Percentiles rank a stretch among this genome's conserved stretches.
These are phyloP conservation scores for Kodamaea anthophila DNA, from an alignment of 1,139 yeast species.

Conservation along the genomic window DNA sequence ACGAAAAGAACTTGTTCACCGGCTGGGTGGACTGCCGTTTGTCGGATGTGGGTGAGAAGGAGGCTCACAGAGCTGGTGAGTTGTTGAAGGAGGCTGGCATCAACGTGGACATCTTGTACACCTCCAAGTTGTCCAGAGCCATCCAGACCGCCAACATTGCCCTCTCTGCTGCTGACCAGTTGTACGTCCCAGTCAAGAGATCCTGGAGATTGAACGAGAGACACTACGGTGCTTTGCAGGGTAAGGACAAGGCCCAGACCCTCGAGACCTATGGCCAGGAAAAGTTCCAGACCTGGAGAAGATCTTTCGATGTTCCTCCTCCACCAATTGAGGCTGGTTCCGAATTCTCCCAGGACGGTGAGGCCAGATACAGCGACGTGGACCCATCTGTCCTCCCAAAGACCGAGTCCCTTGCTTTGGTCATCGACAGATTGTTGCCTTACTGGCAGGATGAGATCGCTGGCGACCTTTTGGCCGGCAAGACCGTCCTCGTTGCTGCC, in stretches of 20 bases:
- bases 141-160: slow-evolving; percentile 98
- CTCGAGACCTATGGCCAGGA: slow-evolving; percentile 84
- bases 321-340: slow-evolving; percentile 77
- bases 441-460: slow-evolving; percentile 96
- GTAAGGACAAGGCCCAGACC: slow-evolving; percentile 95
- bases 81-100: slow-evolving; percentile 82
- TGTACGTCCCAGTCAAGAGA: slow-evolving; percentile 90
- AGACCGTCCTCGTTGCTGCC: slow-evolving; percentile 91
- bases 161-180: slow-evolving; percentile 79
- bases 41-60: slow-evolving; percentile 78
- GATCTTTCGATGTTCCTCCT: slow-evolving; percentile 96
- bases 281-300: slow-evolving; percentile 95
- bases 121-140: slow-evolving; percentile 91
- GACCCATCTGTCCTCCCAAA: slow-evolving; percentile 85
- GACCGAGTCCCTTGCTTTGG: slow-evolving; percentile 92
- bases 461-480: slow-evolving; percentile 74
- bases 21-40: slow-evolving; percentile 98
- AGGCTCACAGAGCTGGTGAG: slow-evolving; percentile 92
- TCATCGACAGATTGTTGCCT: slow-evolving; percentile 94
- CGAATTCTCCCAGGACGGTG: slow-evolving; percentile 79
- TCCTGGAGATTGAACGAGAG: slow-evolving; percentile 98
- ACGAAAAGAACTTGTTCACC: slow-evolving; percentile 95
- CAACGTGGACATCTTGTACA: slow-evolving; percentile 82
- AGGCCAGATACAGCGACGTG: slow-evolving; percentile 74
- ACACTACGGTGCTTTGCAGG: slow-evolving; percentile 98